Evolutionary conservation across 495 filamentous ascomycete species (phyloP).

Genomic region (Neurospora africana): DNA sequence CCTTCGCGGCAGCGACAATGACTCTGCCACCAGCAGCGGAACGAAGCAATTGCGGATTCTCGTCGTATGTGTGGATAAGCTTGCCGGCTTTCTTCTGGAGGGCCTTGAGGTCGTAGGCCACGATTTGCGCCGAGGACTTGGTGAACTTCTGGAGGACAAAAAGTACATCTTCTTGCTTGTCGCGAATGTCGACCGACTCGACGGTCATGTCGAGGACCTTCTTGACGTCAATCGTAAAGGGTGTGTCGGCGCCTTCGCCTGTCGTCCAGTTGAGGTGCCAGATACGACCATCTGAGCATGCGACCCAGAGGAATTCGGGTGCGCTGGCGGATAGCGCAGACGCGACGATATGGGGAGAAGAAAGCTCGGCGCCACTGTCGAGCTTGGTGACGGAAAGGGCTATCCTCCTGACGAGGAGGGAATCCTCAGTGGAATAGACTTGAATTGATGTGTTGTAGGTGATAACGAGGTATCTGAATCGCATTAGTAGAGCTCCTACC

Average conservation of each 20-base stretch:
- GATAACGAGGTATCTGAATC: constrained; percentile 55
- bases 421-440: constrained; percentile 71
- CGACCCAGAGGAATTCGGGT: constrained; percentile 55
- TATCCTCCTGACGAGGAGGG: constrained; percentile 61
- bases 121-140: constrained; percentile 24
- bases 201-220: constrained; percentile 35
- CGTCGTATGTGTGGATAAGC: constrained; percentile 21
- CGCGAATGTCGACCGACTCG: constrained; percentile 27
- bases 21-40: constrained; percentile 18
- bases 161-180: constrained; percentile 30
- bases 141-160: constrained; percentile 27
- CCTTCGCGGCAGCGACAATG: constrained; percentile 29
- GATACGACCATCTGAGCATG: constrained; percentile 52
- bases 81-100: constrained; percentile 14
- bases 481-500: constrained; percentile 21
- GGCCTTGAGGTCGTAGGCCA: constrained; percentile 27
- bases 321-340: constrained; percentile 50
- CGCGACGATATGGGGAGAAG: constrained; percentile 34
- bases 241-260: constrained; percentile 35
- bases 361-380: constrained; percentile 11
- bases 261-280: constrained; percentile 69
- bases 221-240: constrained; percentile 26
- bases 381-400: constrained; percentile 20
- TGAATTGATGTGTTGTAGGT: constrained; percentile 52
- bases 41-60: constrained; percentile 23